Base-by-base conservation (phyloP, 805 yeast genomes). In the Candida hungchunana region DNA sequence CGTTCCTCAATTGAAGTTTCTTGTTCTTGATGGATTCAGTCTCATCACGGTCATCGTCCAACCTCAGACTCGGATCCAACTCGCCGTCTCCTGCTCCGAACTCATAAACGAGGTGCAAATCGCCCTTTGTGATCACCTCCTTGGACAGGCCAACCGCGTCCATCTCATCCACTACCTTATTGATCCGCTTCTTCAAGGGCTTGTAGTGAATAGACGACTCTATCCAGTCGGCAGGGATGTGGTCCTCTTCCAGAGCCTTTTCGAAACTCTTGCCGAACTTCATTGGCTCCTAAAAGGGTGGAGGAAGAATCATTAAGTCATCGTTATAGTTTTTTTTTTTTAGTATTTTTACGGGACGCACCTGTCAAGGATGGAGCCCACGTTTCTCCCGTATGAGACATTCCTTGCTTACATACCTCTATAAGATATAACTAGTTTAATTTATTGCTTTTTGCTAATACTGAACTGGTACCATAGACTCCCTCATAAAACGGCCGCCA, bases 261-360 rank as follows among this genome's bases (percentile, higher is more conserved):
- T 82, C 82, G 38, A 79, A 72, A 6, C 73, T 70, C 54, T 82
- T 83, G 5, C 86, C 89, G 54, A 83, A 82, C 67, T 82, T 83
- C 90, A 83, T 83, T 6, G 3, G 9, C 9, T 21, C 24, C 24
- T 21, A 21, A 21, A 21, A 12, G 12, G 11, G 12, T 21, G 18
- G 18, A 26, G 14, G 12, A 5, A 16, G 11, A 21, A 21, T 9
- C 12, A 21, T 21, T 9, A 21, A 12, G 11, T 9, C 9, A 21
- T 21, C 11, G 12, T 9, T 21, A 12, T 21, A 9, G 24, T n/a
- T n/a, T n/a, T n/a, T n/a, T n/a, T n/a, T n/a, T n/a, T n/a, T n/a
- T n/a, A n/a, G n/a, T n/a, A n/a, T n/a, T n/a, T n/a, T n/a, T n/a
- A n/a, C n/a, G n/a, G n/a, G n/a, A n/a, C n/a, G n/a, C n/a, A n/a